phyloP scores from a whole-genome alignment of 345 rosid genomes.

The Capsella bursapastoris region DNA sequence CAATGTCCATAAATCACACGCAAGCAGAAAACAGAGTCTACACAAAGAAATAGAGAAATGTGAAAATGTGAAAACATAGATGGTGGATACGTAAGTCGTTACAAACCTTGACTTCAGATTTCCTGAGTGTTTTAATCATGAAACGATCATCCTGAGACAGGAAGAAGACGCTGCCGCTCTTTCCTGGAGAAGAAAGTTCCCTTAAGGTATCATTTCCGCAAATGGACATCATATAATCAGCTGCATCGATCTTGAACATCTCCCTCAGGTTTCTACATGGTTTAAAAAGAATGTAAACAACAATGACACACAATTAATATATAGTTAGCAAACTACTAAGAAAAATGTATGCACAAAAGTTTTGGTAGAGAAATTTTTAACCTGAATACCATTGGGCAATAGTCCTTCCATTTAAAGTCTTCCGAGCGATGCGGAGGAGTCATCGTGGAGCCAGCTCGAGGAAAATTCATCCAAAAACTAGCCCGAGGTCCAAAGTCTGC shows the following conservation, averaged over 20 bases:
- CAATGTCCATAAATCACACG: constrained; percentile 11
- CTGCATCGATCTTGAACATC: constrained; percentile 99
- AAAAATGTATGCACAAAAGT: not conserved
- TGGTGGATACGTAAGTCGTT: constrained; percentile 14
- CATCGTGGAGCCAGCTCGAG: constrained; percentile 83
- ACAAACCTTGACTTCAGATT: constrained; percentile 95
- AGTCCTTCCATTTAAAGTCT: constrained; percentile 97
- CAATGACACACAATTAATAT: not conserved
- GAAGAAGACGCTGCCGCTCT: constrained; percentile 96
- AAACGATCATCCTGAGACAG: constrained; percentile 96
- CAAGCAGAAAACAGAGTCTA: constrained; percentile 15
- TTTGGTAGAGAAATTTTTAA: constrained; percentile 31
- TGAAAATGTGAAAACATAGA: constrained; percentile 10
- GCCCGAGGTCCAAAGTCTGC: constrained; percentile 94
- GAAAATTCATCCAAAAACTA: constrained; percentile 98
- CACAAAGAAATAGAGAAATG: not conserved
- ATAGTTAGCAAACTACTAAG: not conserved
- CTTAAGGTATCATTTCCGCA: constrained; percentile 97
- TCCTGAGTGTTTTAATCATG: constrained; percentile 98
- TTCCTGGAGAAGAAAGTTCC: constrained; percentile 98
- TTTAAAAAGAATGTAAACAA: constrained; percentile 26
- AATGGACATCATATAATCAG: constrained; percentile 98
- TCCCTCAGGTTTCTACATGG: constrained; percentile 84
- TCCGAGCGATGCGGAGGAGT: constrained; percentile 95
- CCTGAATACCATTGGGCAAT: constrained; percentile 99